phyloP scores from a whole-genome alignment of 2,329 filamentous ascomycete species.

The Curvularia lunata region DNA sequence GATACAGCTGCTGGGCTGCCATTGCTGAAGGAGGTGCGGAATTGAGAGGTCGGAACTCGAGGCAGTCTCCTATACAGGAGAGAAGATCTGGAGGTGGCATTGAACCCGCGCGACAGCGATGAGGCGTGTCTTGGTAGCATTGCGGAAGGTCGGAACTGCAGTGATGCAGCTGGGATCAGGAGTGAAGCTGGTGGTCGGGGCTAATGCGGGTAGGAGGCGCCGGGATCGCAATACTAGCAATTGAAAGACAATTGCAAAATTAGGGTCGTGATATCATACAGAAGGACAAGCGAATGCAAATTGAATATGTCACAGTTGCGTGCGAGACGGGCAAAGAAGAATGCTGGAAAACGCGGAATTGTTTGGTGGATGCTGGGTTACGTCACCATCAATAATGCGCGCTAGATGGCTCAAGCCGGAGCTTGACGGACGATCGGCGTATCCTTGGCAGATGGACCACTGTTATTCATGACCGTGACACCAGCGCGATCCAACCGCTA shows the following conservation, averaged over 20 bases:
- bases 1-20: conserved; percentile 24
- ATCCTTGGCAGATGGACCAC: not conserved
- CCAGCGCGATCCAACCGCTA: not conserved
- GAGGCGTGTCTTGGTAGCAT: conserved; percentile 43
- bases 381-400: conserved; percentile 18
- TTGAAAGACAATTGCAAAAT: conserved; percentile 16
- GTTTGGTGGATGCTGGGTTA: conserved; percentile 27
- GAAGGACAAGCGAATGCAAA: conserved; percentile 3
- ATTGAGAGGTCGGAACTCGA: conserved; percentile 21
- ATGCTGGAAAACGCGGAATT: conserved; percentile 17
- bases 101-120: conserved; percentile 37
- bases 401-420: not conserved
- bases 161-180: conserved; percentile 7
- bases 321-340: conserved; percentile 2
- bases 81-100: conserved; percentile 26
- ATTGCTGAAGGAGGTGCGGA: conserved; percentile 38
- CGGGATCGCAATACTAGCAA: conserved; percentile 9
- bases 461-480: not conserved
- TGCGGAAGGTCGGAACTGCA: conserved; percentile 13
- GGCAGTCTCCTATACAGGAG: conserved; percentile 21
- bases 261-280: conserved; percentile 6
- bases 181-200: conserved; percentile 1
- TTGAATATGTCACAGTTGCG: conserved; percentile 3
- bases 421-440: not conserved
- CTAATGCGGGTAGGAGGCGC: not conserved